These are phyloP conservation scores for Penicillium sp. DNA, from an alignment of 2,329 filamentous ascomycete species.

Conservation along the genomic window DNA sequence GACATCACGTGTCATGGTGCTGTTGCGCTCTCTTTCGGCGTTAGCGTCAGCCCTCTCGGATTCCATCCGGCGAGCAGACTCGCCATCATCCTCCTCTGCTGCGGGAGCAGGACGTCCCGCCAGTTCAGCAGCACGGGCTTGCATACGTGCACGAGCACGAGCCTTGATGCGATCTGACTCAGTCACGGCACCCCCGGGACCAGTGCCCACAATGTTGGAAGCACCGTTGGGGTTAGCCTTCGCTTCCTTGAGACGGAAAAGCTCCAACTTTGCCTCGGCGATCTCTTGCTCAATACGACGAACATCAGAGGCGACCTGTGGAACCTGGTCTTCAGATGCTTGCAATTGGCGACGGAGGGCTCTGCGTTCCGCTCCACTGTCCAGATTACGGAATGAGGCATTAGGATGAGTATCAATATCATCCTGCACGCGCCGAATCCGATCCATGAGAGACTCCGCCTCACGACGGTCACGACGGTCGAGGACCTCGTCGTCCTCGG, in stretches of 20 bases:
- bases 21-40: conserved; percentile 88
- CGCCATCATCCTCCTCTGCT: conserved; percentile 67
- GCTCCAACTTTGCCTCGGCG: conserved; percentile 83
- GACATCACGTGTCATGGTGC: conserved; percentile 94
- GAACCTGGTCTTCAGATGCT: conserved; percentile 82
- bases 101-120: conserved; percentile 79
- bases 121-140: conserved; percentile 89
- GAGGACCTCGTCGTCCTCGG: conserved; percentile 87
- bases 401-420: conserved; percentile 93
- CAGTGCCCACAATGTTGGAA: conserved; percentile 82
- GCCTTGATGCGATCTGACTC: conserved; percentile 95
- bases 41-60: conserved; percentile 80
- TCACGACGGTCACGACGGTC: conserved; percentile 89
- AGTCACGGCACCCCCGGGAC: conserved; percentile 84
- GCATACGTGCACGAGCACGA: conserved; percentile 96
- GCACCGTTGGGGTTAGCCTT: conserved; percentile 85
- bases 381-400: conserved; percentile 65
- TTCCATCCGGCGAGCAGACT: conserved; percentile 81
- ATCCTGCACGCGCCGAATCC: conserved; percentile 87
- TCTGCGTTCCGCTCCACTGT: conserved; percentile 86
- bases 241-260: conserved; percentile 91
- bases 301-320: conserved; percentile 88
- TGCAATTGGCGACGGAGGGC: conserved; percentile 87
- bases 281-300: conserved; percentile 89
- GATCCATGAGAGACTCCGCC: conserved; percentile 89